Conservation (phyloP, 129 eudicot species). For the Artemisia argyi region DNA sequence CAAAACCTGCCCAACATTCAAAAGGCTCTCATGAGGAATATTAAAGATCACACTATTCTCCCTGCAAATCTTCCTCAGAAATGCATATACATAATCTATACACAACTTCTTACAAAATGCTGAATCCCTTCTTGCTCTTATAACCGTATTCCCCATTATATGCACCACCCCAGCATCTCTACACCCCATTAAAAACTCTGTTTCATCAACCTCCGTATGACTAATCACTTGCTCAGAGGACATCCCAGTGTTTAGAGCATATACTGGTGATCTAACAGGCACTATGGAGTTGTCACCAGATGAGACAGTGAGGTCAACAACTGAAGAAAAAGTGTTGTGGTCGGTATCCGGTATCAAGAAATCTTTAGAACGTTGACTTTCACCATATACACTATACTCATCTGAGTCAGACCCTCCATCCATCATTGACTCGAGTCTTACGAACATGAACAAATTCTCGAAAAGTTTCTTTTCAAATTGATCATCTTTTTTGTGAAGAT, state of each 20-base stretch:
- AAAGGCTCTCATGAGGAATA: conserved; percentile 91
- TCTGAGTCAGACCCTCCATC: conserved; percentile 92
- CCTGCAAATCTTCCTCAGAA: conserved; percentile 92
- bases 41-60: conserved; percentile 92
- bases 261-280: conserved; percentile 47
- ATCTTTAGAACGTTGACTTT: conserved; percentile 48
- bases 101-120: conserved; percentile 58
- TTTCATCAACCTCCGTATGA: conserved; percentile 66
- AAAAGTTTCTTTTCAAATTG: conserved; percentile 82
- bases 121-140: conserved; percentile 73
- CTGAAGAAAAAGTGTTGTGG: conserved; percentile 35
- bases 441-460: conserved; percentile 65
- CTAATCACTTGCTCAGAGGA: conserved; percentile 65
- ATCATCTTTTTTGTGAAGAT: conserved; percentile 87
- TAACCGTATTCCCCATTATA: conserved; percentile 82
- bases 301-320: conserved; percentile 50
- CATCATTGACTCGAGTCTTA: conserved; percentile 96
- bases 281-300: conserved; percentile 68
- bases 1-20: conserved; percentile 92
- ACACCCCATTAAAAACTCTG: conserved; percentile 66
- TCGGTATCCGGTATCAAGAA: conserved; percentile 32
- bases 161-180: conserved; percentile 96
- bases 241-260: conserved; percentile 22
- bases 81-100: conserved; percentile 83
- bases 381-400: conserved; percentile 73